Conservation (phyloP, 257 asterid genomes). For the Haberlea rhodopensis region DNA sequence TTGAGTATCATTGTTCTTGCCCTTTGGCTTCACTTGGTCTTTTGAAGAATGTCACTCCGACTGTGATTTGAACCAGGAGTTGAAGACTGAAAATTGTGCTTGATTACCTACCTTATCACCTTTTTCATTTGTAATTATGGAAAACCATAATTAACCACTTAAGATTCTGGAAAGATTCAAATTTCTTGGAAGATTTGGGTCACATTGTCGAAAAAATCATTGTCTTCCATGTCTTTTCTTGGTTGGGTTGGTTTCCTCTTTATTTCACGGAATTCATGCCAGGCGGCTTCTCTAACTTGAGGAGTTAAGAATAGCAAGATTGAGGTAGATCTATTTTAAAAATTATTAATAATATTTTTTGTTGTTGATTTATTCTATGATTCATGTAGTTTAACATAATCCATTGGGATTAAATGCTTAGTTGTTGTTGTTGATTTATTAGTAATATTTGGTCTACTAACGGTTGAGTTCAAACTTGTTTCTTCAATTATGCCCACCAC, state of each 20-base stretch:
- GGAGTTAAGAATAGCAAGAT: neutral
- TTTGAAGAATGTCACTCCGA: neutral
- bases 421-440: no score
- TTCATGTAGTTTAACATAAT: no score
- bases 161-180: neutral
- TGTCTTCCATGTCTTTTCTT: neutral
- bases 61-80: neutral
- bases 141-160: neutral
- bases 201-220: neutral
- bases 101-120: neutral
- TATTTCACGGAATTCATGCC: neutral
- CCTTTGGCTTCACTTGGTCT: neutral
- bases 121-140: neutral
- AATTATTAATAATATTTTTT: no score
- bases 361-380: no score
- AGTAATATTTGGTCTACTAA: neutral
- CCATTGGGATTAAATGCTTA: no score
- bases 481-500: neutral
- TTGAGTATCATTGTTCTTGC: neutral
- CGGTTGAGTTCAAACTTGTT: neutral
- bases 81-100: constrained; percentile 1
- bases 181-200: neutral
- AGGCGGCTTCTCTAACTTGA: neutral
- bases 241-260: constrained; percentile 1
- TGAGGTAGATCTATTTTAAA: neutral